phyloP scores from a whole-genome alignment of 2,329 filamentous ascomycete species.

The Aureobasidium melanogenum region DNA sequence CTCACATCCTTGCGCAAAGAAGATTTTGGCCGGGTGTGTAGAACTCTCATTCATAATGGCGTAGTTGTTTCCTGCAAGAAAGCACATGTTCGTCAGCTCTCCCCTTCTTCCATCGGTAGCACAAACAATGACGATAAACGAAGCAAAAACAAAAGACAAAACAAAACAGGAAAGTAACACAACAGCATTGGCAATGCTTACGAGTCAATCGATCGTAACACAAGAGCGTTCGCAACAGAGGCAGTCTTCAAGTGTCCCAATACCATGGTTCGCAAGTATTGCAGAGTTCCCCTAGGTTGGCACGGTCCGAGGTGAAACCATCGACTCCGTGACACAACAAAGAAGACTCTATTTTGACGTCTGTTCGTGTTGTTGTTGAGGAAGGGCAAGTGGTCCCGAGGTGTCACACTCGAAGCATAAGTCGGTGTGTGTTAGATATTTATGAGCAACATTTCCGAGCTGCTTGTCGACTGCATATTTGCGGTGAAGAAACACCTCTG shows the following conservation, averaged over 20 bases:
- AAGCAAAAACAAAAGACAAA: too few relatives aligned
- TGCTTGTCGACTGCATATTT: background rate
- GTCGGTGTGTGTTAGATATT: background rate
- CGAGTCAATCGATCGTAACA: background rate
- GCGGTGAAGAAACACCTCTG: background rate
- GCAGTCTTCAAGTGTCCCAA: background rate
- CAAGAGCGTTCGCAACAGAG: background rate
- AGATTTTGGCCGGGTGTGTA: conserved; percentile 63
- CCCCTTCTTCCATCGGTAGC: background rate
- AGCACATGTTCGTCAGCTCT: background rate
- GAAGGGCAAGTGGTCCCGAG: background rate
- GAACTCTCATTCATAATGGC: conserved; percentile 71
- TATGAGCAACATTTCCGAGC: background rate
- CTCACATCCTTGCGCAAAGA: conserved; percentile 86
- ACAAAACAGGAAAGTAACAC: background rate
- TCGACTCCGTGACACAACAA: background rate
- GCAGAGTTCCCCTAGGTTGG: background rate
- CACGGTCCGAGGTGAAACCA: background rate
- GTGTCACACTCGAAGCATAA: conserved; percentile 5
- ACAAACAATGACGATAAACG: background rate
- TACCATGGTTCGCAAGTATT: background rate
- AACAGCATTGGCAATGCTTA: background rate
- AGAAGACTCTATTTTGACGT: conserved; percentile 2
- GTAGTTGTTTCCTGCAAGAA: conserved; percentile 72
- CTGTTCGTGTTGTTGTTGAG: background rate